A percentile compares a stretch with the other conserved stretches of the same genome.
Conservation (phyloP, 129 eudicot species). For the Solidago caesia region DNA sequence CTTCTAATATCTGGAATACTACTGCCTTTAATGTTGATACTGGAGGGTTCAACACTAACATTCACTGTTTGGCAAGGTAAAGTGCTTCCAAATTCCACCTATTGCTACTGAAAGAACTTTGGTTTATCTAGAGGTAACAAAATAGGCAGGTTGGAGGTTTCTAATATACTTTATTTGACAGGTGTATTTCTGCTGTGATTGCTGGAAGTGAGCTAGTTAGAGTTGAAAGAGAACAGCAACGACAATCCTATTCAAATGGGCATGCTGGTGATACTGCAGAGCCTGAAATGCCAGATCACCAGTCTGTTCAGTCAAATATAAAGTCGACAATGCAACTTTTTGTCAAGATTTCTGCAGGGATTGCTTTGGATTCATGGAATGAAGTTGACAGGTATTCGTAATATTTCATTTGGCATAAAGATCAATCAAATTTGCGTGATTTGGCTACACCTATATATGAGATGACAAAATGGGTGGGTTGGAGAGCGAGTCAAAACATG, state of each 20-base stretch:
- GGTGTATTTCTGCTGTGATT: slow-evolving; percentile 91
- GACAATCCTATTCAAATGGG: slow-evolving; percentile 57
- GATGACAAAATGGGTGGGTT: neutral
- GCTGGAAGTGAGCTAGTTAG: slow-evolving; percentile 93
- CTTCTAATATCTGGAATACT: slow-evolving; percentile 84
- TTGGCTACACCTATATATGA: neutral
- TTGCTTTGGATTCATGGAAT: slow-evolving; percentile 78
- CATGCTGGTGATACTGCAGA: slow-evolving; percentile 58
- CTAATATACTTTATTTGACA: slow-evolving; percentile 30
- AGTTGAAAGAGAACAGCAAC: slow-evolving; percentile 73
- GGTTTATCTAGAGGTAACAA: neutral
- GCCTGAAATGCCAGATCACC: slow-evolving; percentile 48
- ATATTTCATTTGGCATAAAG: slow-evolving; percentile 15
- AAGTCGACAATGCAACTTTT: slow-evolving; percentile 83
- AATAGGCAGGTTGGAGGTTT: slow-evolving; percentile 4
- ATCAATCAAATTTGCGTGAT: neutral
- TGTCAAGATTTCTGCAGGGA: slow-evolving; percentile 76
- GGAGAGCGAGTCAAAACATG: neutral
- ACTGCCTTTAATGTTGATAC: slow-evolving; percentile 93
- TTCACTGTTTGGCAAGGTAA: slow-evolving; percentile 95
- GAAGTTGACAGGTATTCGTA: slow-evolving; percentile 69
- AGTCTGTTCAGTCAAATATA: slow-evolving; percentile 70
- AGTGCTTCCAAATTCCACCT: slow-evolving; percentile 4
- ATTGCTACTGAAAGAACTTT: neutral
- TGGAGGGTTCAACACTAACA: slow-evolving; percentile 90